These are phyloP conservation scores for Mucor irregularis DNA, from an alignment of 371 early-diverging fungal genomes.

Conservation along the genomic window DNA sequence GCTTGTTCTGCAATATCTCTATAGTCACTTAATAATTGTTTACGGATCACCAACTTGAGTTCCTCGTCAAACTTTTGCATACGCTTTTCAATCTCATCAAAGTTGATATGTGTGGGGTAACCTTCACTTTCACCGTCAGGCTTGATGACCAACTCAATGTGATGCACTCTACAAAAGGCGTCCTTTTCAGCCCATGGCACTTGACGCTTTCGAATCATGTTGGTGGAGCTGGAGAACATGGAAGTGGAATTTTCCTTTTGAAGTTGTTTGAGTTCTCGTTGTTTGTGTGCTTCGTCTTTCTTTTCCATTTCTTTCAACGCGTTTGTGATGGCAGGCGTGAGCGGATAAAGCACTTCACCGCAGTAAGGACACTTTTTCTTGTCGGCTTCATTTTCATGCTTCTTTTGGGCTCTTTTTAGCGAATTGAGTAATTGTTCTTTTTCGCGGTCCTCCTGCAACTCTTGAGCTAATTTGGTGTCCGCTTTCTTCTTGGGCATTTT, in stretches of 20 bases:
- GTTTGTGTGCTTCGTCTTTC: slow-evolving; percentile 18
- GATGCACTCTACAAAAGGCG: slow-evolving; percentile 55
- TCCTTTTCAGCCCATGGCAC: slow-evolving; percentile 14
- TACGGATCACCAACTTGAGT: slow-evolving; percentile 39
- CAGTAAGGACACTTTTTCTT: slow-evolving; percentile 13
- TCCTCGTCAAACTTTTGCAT: slow-evolving; percentile 28
- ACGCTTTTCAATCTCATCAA: slow-evolving; percentile 31
- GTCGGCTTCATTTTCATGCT: background rate
- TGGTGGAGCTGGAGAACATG: background rate
- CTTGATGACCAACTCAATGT: slow-evolving; percentile 41
- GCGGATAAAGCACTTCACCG: background rate
- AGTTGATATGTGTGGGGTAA: slow-evolving; percentile 50
- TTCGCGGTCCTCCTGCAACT: background rate
- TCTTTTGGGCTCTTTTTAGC: background rate
- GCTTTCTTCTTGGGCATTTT: background rate
- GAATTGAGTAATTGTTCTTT: background rate
- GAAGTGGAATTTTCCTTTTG: background rate
- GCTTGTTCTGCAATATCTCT: slow-evolving; percentile 32
- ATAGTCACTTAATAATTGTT: slow-evolving; percentile 31
- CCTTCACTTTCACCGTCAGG: slow-evolving; percentile 39
- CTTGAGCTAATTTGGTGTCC: background rate
- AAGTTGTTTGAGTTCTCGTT: background rate
- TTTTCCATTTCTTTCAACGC: slow-evolving; percentile 16
- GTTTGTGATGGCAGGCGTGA: slow-evolving; percentile 2
- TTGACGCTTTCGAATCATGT: background rate